Conservation (phyloP, 495 filamentous ascomycete species). For the Penicillium mononematosum region DNA sequence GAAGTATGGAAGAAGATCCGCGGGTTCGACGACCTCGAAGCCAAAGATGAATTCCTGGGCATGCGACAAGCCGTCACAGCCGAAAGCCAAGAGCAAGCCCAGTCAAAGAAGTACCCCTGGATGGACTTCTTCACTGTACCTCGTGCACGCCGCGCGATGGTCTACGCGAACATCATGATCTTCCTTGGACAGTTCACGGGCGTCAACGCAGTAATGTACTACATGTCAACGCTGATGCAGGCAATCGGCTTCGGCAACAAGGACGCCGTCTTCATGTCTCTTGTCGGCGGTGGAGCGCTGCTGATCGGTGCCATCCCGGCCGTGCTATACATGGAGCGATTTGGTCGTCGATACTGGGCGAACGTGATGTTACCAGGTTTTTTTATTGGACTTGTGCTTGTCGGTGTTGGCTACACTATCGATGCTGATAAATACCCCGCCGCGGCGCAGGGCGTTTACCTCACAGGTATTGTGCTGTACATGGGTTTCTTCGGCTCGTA, state of each 20-base stretch:
- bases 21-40: constrained; percentile 46
- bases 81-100: constrained; percentile 43
- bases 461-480: constrained; percentile 59
- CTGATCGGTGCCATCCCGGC: constrained; percentile 58
- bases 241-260: constrained; percentile 55
- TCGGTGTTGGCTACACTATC: constrained; percentile 54
- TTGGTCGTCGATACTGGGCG: constrained; percentile 62
- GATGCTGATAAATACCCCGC: constrained; percentile 34
- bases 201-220: constrained; percentile 63
- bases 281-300: constrained; percentile 59
- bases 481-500: constrained; percentile 64
- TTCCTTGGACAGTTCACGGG: constrained; percentile 62
- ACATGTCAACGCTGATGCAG: constrained; percentile 57
- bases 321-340: constrained; percentile 59
- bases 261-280: constrained; percentile 58
- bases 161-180: constrained; percentile 63
- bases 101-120: constrained; percentile 51
- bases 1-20: constrained; percentile 62
- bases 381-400: constrained; percentile 57
- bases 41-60: constrained; percentile 59
- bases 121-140: constrained; percentile 62
- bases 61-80: constrained; percentile 56
- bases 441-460: constrained; percentile 50
- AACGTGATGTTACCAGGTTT: constrained; percentile 60
- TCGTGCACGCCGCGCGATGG: constrained; percentile 56